phyloP scores from a whole-genome alignment of 129 eudicot genomes.

The Ambrosia trifida region DNA sequence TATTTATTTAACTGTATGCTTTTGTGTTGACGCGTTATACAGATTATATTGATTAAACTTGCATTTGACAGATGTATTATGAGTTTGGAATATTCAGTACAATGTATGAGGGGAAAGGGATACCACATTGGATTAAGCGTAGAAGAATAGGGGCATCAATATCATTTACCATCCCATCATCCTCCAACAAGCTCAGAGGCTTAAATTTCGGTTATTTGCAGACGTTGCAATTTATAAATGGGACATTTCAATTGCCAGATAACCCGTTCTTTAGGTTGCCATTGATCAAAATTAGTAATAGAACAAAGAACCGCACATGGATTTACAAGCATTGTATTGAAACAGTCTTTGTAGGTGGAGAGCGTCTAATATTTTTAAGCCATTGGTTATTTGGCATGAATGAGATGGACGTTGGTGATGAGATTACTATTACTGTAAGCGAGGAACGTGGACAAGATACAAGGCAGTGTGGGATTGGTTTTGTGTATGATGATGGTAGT shows the following conservation, averaged over 20 bases:
- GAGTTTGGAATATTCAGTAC: too few relatives aligned
- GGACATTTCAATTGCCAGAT: background rate
- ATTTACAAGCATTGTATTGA: background rate
- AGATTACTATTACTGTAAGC: background rate
- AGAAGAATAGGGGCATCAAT: constrained; percentile 1
- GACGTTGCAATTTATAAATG: background rate
- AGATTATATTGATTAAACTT: background rate
- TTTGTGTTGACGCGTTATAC: background rate
- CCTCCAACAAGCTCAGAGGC: constrained; percentile 11
- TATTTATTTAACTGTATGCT: background rate
- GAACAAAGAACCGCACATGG: constrained; percentile 20
- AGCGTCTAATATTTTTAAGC: constrained; percentile 2
- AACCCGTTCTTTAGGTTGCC: background rate
- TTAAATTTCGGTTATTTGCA: constrained; percentile 10
- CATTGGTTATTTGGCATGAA: constrained; percentile 23
- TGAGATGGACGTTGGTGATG: constrained; percentile 27
- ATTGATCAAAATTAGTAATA: too few relatives aligned
- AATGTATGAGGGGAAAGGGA: too few relatives aligned
- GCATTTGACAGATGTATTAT: too few relatives aligned
- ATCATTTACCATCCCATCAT: constrained; percentile 20
- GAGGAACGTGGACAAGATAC: background rate
- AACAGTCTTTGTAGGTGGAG: background rate
- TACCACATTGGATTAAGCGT: too few relatives aligned
- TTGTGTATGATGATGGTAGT: too few relatives aligned
- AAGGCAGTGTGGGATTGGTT: too few relatives aligned